Base-by-base conservation (phyloP, 306 rosid genomes). In the Alnus rubra region DNA sequence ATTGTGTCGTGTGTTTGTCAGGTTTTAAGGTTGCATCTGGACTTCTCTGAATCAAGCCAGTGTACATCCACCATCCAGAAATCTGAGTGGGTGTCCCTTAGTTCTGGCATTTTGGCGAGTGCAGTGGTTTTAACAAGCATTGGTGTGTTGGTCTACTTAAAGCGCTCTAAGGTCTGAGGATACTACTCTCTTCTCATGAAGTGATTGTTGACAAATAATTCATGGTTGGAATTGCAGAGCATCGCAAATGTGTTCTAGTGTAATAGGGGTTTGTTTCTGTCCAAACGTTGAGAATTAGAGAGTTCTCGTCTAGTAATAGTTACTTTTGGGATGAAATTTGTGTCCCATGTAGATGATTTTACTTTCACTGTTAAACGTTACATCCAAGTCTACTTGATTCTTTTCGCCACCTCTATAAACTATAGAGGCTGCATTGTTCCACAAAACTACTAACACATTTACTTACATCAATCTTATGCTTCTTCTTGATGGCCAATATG, bases 21-120 rank as follows among this genome's bases (percentile, higher is more conserved):
- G 98, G 90, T 87, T 65, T 80, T 95, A 76, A 95, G 89, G 84
- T 80, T 95, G 87, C 91, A 93, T 84, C 82, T 95, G 91, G 98
- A 92, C 53, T 88, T 77, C 55, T 76, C 80, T 4, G 85, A 85
- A 76, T 86, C 86, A 47, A 56, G 72, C 54, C 85, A 81, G 71
- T 72, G 50, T 60, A 77, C 85, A 71, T 44, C 74, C 0, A 80
- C 79, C 11, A 31, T 33, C 76, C 81, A 75, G 76, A 80, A 31
- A 76, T 55, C 9, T 23, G 84, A 84, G 54, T 73, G 81, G 81
- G 74, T 82, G 59, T 69, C 88, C 78, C 12, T 48, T 31, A 84
- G 82, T n/a, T 78, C 82, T 18, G 82, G 95, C 60, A 74, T 87
- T 74, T 74, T 90, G 74, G 96, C 98, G 31, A 84, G 98, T 28